Percentiles rank a stretch among this genome's conserved stretches.
phyloP scores from a whole-genome alignment of 1,284 basidiomycete species.

The Leccinum ponderosum region DNA sequence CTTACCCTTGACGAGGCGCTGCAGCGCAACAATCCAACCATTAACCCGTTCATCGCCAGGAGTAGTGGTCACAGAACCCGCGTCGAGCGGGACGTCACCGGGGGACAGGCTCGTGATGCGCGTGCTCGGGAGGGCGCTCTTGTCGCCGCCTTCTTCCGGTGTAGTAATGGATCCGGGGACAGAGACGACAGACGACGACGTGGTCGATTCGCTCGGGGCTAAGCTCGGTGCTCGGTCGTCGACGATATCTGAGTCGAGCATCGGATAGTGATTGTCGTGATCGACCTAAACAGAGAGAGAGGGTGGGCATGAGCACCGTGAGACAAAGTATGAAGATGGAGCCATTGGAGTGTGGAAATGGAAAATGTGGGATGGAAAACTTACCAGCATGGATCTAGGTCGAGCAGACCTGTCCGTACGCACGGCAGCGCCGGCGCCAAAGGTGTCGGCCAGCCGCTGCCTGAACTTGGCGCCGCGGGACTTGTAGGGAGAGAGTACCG shows the following conservation, averaged over 20 bases:
- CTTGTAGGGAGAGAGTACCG: slow-evolving; percentile 13
- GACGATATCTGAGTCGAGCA: slow-evolving; percentile 7
- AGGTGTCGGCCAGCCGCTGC: slow-evolving; percentile 18
- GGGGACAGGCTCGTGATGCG: slow-evolving; percentile 23
- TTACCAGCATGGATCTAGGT: slow-evolving; percentile 18
- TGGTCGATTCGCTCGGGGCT: slow-evolving; percentile 6
- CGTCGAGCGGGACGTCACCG: background rate
- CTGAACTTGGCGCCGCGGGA: slow-evolving; percentile 23
- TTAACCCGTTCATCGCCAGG: slow-evolving; percentile 12
- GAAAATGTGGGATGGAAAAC: background rate
- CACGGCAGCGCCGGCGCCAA: slow-evolving; percentile 22
- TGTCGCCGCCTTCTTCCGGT: background rate
- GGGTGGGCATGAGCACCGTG: background rate
- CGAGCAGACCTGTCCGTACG: slow-evolving; percentile 24
- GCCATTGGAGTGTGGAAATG: background rate
- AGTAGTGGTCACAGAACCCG: background rate
- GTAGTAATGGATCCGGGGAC: slow-evolving; percentile 1
- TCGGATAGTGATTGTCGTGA: slow-evolving; percentile 6
- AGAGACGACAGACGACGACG: slow-evolving; percentile 9
- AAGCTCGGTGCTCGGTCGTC: slow-evolving; percentile 6
- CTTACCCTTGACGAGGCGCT: slow-evolving; percentile 35
- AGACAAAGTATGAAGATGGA: background rate
- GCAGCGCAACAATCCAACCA: slow-evolving; percentile 20
- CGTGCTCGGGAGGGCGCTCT: slow-evolving; percentile 16
- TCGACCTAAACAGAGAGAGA: slow-evolving; percentile 9